Conservation (phyloP, 305 asterid species). For the Ilex paraguariensis region DNA sequence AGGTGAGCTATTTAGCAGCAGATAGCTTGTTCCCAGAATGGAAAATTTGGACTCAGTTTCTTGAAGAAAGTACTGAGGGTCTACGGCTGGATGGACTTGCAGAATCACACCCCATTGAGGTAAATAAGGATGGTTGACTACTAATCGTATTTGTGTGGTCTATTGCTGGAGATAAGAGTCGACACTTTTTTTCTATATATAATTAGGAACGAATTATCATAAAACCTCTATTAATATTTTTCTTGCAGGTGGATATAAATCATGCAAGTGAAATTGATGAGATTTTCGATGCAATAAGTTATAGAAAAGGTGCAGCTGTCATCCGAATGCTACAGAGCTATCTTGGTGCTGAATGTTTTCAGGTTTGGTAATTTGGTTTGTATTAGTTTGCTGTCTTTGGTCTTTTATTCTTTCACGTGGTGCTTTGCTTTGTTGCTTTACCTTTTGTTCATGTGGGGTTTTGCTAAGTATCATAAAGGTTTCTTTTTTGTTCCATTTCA, state of each 20-base stretch:
- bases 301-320: conserved; percentile 96
- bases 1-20: conserved; percentile 94
- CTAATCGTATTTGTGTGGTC: conserved; percentile 1
- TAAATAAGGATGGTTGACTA: conserved; percentile 13
- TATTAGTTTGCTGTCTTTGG: neutral
- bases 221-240: conserved; percentile 15
- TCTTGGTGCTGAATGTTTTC: conserved; percentile 91
- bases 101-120: conserved; percentile 98
- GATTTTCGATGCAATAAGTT: conserved; percentile 95
- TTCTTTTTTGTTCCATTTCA: too few relatives aligned
- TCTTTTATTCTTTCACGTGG: conserved; percentile 4
- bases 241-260: conserved; percentile 78
- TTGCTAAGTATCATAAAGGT: too few relatives aligned
- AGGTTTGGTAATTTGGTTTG: conserved; percentile 37
- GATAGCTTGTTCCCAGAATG: conserved; percentile 96
- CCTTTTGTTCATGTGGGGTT: neutral
- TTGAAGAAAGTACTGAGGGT: conserved; percentile 84
- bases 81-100: conserved; percentile 95
- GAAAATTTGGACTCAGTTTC: conserved; percentile 97
- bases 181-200: conserved; percentile 7
- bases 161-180: neutral
- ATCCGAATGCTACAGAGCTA: conserved; percentile 95
- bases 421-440: neutral
- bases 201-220: conserved; percentile 6
- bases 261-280: conserved; percentile 95